Evolutionary conservation across 768 basidiomycete species (phyloP), one percentile per base, ranked within the genome.

Genomic region (Pisolithus microcarpus): DNA sequence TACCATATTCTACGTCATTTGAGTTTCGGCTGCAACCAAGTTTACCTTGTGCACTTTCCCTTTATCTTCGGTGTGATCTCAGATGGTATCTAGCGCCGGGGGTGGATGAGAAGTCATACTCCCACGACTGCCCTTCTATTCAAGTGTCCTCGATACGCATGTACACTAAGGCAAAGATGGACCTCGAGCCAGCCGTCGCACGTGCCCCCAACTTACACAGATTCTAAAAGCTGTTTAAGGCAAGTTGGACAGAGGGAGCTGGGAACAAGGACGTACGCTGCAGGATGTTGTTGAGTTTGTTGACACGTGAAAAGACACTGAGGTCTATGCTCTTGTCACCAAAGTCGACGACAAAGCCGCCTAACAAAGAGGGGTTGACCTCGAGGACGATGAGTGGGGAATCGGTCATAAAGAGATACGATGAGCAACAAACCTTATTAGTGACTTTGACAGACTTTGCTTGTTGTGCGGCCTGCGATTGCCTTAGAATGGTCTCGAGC

Each of bases 241-340:
- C 51, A n/a, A 13, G 11, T 24, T 7, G 39, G 19, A 7, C 10
- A 30, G 30, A n/a, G 26, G 13, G 47, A 50, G 11, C 9, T 7
- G 38, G 11, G 7, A 16, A 15, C 43, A 45, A 42, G 48, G 28
- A 74, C 88, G 57, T 69, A 91, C 92, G 82, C 66, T 86, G 80
- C 46, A 98, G 75, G 62, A 87, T 78, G 58, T 80, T 81, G 79
- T 97, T 97, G 65, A 97, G 81, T 72, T 93, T 95, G 67, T 85
- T 95, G 62, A 98, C 91, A 49, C 91, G 89, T 31, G 91, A 91
- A 45, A 84, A 85, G 50, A 95, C 93, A 60, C 91, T 94, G 52
- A 98, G 79, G 72, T 99, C 96, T 61, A 99, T 87, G 48, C 91
- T 92, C 77, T 95, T 95, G 76, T 97, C 96, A 56, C 93, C 95